Conservation (phyloP, 176 grass and related monocot species). For the Aegilops longissima region DNA sequence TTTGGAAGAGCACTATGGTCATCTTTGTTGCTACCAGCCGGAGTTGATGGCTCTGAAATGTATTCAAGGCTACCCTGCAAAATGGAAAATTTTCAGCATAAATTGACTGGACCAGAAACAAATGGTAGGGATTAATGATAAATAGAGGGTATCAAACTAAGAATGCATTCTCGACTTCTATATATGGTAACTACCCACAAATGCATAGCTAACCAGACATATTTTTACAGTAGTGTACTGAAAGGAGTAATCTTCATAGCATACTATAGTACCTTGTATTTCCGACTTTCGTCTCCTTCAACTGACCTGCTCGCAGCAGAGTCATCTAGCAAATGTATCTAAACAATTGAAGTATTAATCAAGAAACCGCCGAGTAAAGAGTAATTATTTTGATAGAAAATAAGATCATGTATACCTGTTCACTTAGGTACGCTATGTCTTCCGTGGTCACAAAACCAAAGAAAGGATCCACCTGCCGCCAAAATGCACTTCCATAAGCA, state of each 20-base stretch:
- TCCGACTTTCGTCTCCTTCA: constrained; percentile 52
- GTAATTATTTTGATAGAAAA: constrained; percentile 22
- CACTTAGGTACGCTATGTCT: constrained; percentile 55
- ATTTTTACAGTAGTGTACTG: constrained; percentile 16
- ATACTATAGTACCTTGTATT: constrained; percentile 51
- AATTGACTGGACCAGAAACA: constrained; percentile 8
- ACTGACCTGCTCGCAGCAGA: constrained; percentile 35
- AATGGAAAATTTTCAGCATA: constrained; percentile 3
- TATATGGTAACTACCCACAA: constrained; percentile 10
- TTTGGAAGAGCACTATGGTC: constrained; percentile 46
- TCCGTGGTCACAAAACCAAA: constrained; percentile 55
- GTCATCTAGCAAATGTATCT: constrained; percentile 53
- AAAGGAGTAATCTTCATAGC: constrained; percentile 5
- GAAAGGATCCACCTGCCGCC: constrained; percentile 61
- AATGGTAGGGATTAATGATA: neutral
- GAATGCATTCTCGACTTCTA: constrained; percentile 9
- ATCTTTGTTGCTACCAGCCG: constrained; percentile 44
- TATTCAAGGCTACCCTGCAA: constrained; percentile 68
- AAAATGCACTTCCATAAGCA: constrained; percentile 44
- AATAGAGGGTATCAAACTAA: neutral
- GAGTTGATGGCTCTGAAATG: constrained; percentile 64
- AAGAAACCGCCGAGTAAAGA: constrained; percentile 23
- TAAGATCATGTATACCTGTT: constrained; percentile 51
- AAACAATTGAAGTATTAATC: constrained; percentile 38
- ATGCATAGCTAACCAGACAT: neutral